A percentile compares a stretch with the other conserved stretches of the same genome.
Conservation (phyloP, 2,329 filamentous ascomycete genomes). For the Didymellaceae sp. region DNA sequence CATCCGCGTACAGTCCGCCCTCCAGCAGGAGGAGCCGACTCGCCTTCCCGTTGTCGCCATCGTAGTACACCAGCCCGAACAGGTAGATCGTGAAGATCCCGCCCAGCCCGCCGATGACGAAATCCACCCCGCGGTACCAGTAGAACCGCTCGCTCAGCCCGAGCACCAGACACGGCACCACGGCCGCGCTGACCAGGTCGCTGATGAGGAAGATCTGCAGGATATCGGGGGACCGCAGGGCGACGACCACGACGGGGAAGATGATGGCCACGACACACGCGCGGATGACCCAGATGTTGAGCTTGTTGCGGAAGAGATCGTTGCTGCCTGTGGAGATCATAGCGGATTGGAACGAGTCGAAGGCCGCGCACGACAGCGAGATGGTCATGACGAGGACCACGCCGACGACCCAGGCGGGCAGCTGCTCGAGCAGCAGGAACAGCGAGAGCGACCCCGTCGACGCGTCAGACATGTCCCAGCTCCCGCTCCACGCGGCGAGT, state of each 20-base stretch:
- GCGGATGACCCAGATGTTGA: slow-evolving; percentile 78
- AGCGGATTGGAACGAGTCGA: slow-evolving; percentile 80
- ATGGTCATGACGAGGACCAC: slow-evolving; percentile 83
- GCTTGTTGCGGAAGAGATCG: slow-evolving; percentile 81
- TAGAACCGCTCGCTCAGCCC: slow-evolving; percentile 70
- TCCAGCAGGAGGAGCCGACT: slow-evolving; percentile 74
- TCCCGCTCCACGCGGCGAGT: slow-evolving; percentile 79
- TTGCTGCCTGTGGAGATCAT: slow-evolving; percentile 87
- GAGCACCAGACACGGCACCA: slow-evolving; percentile 76
- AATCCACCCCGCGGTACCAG: slow-evolving; percentile 82
- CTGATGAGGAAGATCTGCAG: slow-evolving; percentile 84
- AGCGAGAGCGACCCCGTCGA: slow-evolving; percentile 73
- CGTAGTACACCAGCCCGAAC: slow-evolving; percentile 80
- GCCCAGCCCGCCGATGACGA: slow-evolving; percentile 77
- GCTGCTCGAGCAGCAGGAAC: slow-evolving; percentile 73
- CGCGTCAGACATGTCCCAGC: slow-evolving; percentile 67
- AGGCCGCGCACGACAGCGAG: slow-evolving; percentile 76
- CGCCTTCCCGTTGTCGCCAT: slow-evolving; percentile 68
- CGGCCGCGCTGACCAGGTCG: slow-evolving; percentile 77
- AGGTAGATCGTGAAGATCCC: slow-evolving; percentile 81
- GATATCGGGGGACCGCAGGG: slow-evolving; percentile 74
- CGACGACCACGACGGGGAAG: slow-evolving; percentile 75
- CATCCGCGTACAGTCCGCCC: slow-evolving; percentile 74
- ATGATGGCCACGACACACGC: slow-evolving; percentile 73
- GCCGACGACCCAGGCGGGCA: slow-evolving; percentile 82